Percentiles rank a stretch among this genome's conserved stretches.
Conservation (phyloP, 2,329 filamentous ascomycete genomes). For the Colletotrichum orbiculare region DNA sequence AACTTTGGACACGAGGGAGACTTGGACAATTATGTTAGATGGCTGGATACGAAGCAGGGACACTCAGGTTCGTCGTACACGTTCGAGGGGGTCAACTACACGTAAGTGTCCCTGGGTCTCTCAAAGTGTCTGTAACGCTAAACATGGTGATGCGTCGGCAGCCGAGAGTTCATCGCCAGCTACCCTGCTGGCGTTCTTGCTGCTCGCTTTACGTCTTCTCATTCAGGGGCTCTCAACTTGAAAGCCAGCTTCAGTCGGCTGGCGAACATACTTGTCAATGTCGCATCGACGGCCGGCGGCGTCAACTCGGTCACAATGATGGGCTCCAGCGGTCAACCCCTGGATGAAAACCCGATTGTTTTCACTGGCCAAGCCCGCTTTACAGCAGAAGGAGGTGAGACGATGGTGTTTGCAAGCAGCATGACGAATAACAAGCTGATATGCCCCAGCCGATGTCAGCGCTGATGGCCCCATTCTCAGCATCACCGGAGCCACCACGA, state of each 20-base stretch:
- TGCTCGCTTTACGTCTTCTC: conserved; percentile 40
- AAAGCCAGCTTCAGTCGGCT: conserved; percentile 40
- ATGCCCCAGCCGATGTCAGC: conserved; percentile 5
- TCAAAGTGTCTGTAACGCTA: background rate
- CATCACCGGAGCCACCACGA: conserved; percentile 38
- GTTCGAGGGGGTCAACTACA: conserved; percentile 43
- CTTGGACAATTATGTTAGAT: conserved; percentile 49
- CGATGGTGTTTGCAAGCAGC: background rate
- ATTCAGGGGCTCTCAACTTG: conserved; percentile 38
- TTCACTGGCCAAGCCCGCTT: conserved; percentile 39
- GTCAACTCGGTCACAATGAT: conserved; percentile 40
- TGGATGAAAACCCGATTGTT: conserved; percentile 35
- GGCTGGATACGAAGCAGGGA: conserved; percentile 51
- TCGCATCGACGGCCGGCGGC: conserved; percentile 34
- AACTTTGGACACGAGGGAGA: conserved; percentile 49
- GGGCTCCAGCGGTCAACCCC: conserved; percentile 39
- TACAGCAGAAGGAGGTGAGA: conserved; percentile 38
- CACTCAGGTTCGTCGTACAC: conserved; percentile 51
- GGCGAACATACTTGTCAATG: conserved; percentile 34
- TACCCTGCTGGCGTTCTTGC: conserved; percentile 54
- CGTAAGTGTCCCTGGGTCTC: conserved; percentile 26
- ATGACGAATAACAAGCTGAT: background rate
- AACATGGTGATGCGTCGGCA: conserved; percentile 3
- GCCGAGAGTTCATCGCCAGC: conserved; percentile 54
- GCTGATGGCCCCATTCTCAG: conserved; percentile 23